These are phyloP conservation scores for Blastocystis hominis DNA, from an alignment of 352 stramenopile genomes.

Conservation along the genomic window DNA sequence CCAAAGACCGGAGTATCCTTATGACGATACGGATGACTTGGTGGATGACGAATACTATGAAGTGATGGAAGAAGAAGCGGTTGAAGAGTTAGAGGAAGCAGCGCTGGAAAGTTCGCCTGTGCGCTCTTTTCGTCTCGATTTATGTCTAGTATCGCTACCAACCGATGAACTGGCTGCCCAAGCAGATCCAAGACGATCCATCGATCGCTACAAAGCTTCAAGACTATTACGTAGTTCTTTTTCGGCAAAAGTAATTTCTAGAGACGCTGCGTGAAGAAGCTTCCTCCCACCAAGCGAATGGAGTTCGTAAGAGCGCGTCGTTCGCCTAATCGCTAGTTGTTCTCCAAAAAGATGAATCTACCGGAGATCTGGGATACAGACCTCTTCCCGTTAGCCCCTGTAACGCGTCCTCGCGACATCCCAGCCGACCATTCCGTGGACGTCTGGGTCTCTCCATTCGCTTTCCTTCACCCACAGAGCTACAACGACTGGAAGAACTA, in stretches of 20 bases:
- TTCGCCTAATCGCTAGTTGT: neutral
- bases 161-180: conserved; percentile 23
- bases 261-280: conserved; percentile 31
- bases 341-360: conserved; percentile 45
- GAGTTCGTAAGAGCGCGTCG: neutral
- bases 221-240: conserved; percentile 5
- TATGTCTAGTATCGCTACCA: neutral
- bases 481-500: conserved; percentile 15
- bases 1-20: neutral
- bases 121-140: neutral
- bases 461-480: neutral
- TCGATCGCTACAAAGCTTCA: conserved; percentile 1
- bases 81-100: conserved; percentile 8
- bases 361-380: conserved; percentile 39
- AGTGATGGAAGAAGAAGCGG: neutral
- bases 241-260: neutral
- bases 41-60: conserved; percentile 34
- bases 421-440: conserved; percentile 7
- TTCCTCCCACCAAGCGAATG: conserved; percentile 24
- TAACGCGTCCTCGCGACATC: neutral
- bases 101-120: neutral
- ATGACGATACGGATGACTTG: neutral
- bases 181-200: conserved; percentile 12
- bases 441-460: neutral
- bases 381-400: neutral